phyloP scores from a whole-genome alignment of 768 basidiomycete genomes.

The Lactarius hengduanensis region DNA sequence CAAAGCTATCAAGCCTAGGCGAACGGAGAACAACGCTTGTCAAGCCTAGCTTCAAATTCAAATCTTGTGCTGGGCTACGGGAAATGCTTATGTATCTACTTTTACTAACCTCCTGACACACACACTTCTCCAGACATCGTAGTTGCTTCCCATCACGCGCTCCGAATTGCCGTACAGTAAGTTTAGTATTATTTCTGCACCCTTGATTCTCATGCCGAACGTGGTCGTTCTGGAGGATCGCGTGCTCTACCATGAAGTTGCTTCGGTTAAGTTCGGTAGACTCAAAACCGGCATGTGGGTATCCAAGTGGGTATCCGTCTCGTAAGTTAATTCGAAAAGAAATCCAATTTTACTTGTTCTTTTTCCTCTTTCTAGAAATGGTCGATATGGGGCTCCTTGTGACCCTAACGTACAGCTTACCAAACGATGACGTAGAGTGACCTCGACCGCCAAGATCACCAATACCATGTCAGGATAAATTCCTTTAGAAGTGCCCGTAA shows the following conservation, averaged over 20 bases:
- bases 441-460: slow-evolving; percentile 7
- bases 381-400: not conserved
- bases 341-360: not conserved
- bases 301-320: not conserved
- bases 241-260: not conserved
- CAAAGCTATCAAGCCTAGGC: no score
- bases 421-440: slow-evolving; percentile 25
- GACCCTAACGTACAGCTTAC: slow-evolving; percentile 9
- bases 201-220: not conserved
- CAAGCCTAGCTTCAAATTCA: no score
- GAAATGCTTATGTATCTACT: no score
- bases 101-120: no score
- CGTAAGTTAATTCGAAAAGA: not conserved
- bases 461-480: no score
- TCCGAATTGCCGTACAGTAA: not conserved
- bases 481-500: not conserved
- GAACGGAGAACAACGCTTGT: no score
- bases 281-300: not conserved
- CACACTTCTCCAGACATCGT: not conserved
- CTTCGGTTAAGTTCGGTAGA: not conserved
- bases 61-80: no score
- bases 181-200: not conserved
- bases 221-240: not conserved
- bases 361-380: not conserved
- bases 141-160: not conserved